Conservation (phyloP, 768 basidiomycete species). For the Tylopilus cervinicoccineus region DNA sequence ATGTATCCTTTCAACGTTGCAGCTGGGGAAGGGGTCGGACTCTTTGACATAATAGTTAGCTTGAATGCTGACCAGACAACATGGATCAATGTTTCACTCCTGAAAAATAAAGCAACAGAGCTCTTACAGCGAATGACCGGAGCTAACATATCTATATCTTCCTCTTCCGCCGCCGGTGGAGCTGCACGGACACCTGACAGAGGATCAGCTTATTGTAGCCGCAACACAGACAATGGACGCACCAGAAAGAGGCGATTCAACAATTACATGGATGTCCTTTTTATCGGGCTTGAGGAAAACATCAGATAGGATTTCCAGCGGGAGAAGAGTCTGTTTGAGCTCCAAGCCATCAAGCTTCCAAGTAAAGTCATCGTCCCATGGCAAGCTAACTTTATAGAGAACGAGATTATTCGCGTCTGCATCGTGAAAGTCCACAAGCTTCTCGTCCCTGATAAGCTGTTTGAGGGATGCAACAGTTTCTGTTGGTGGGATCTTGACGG, state of each 20-base stretch:
- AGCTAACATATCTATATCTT: background rate
- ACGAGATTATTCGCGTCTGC: too few relatives aligned
- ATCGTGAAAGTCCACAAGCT: too few relatives aligned
- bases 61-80: background rate
- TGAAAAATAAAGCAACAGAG: background rate
- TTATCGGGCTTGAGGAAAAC: background rate
- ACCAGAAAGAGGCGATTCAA: background rate
- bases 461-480: too few relatives aligned
- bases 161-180: background rate
- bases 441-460: too few relatives aligned
- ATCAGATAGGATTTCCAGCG: background rate
- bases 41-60: background rate
- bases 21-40: conserved; percentile 6
- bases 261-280: background rate
- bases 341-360: background rate
- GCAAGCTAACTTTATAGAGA: too few relatives aligned
- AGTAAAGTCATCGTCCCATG: too few relatives aligned
- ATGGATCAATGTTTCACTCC: background rate
- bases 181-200: background rate
- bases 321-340: background rate
- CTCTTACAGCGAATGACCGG: background rate
- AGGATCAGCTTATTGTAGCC: background rate
- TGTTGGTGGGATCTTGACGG: too few relatives aligned
- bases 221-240: background rate
- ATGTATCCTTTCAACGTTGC: conserved; percentile 5